phyloP scores from a whole-genome alignment of 2,329 filamentous ascomycete species.

The Claviceps sp. region DNA sequence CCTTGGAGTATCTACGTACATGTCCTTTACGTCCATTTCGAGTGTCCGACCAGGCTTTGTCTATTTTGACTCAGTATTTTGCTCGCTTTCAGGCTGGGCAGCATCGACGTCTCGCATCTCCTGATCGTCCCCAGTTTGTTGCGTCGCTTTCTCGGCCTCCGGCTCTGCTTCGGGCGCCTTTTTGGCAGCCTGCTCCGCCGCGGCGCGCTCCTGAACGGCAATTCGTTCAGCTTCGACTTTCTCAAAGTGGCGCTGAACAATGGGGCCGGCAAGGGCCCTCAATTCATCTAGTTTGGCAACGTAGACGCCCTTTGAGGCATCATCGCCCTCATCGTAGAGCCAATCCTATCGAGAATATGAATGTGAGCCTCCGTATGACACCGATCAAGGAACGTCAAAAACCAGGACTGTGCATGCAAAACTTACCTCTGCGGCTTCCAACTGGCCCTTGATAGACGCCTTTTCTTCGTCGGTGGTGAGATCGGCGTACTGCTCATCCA shows the following conservation, averaged over 20 bases:
- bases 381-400: no score
- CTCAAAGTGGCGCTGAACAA: constrained; percentile 89
- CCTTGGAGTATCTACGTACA: constrained; percentile 8
- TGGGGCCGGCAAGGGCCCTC: constrained; percentile 75
- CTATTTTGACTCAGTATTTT: constrained; percentile 25
- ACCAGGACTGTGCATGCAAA: background rate
- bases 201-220: constrained; percentile 60
- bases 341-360: constrained; percentile 55
- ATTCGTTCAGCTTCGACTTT: constrained; percentile 81
- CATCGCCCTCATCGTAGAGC: constrained; percentile 95
- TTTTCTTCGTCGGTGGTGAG: constrained; percentile 90
- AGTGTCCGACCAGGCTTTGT: constrained; percentile 1
- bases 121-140: constrained; percentile 39
- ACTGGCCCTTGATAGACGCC: constrained; percentile 68
- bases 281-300: constrained; percentile 93
- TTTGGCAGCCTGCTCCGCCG: constrained; percentile 66
- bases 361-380: constrained; percentile 5
- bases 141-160: constrained; percentile 34
- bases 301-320: constrained; percentile 87
- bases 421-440: constrained; percentile 77
- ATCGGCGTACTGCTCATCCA: constrained; percentile 81
- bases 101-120: constrained; percentile 51
- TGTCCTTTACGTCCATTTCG: constrained; percentile 4
- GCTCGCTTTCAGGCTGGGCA: constrained; percentile 36
- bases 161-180: constrained; percentile 46